Evolutionary conservation across 495 filamentous ascomycete species (phyloP).

Genomic region (Podospora tetraspora): DNA sequence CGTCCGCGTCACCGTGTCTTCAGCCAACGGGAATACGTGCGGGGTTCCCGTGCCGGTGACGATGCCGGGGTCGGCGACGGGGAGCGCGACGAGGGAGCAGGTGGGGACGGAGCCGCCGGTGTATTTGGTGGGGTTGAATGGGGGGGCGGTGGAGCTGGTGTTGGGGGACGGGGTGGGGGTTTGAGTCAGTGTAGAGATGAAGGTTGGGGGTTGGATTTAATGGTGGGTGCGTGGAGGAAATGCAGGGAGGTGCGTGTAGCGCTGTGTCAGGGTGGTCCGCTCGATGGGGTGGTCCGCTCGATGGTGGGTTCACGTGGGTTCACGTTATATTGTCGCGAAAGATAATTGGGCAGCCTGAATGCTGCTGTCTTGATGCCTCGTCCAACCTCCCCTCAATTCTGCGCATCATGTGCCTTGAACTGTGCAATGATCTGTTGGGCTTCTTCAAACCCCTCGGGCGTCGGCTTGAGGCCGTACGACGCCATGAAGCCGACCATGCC

Average conservation of each 20-base stretch:
- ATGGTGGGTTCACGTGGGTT: too few relatives aligned
- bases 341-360: background rate
- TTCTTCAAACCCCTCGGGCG: background rate
- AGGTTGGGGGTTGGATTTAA: background rate
- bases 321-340: background rate
- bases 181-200: background rate
- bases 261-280: too few relatives aligned
- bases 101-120: slow-evolving; percentile 55
- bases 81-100: slow-evolving; percentile 46
- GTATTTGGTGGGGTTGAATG: slow-evolving; percentile 52
- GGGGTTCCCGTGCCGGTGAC: slow-evolving; percentile 51
- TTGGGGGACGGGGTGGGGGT: slow-evolving; percentile 23
- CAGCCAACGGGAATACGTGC: slow-evolving; percentile 49
- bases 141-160: slow-evolving; percentile 48
- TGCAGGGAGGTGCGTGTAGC: too few relatives aligned
- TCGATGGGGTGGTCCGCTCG: too few relatives aligned
- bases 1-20: slow-evolving; percentile 47
- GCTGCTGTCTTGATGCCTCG: background rate
- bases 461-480: background rate
- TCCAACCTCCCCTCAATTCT: background rate
- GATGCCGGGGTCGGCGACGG: slow-evolving; percentile 41
- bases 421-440: background rate
- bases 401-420: background rate
- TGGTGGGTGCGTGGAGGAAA: background rate
- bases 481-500: background rate